phyloP scores from a whole-genome alignment of 108 stramenopile species.

The Skeletonema grethae region DNA sequence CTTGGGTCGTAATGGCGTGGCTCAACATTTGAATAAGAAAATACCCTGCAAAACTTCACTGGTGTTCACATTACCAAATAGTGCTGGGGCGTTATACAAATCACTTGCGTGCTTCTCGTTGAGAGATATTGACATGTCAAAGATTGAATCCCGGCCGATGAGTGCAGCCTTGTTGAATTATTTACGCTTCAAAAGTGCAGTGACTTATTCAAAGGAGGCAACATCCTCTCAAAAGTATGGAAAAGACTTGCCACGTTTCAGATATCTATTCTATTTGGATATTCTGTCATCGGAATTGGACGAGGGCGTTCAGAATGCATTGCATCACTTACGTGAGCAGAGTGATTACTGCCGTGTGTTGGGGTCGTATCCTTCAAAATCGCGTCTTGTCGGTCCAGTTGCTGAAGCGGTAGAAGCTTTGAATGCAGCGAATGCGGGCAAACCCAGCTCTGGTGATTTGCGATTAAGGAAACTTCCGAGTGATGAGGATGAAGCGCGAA shows the following conservation, averaged over 20 bases:
- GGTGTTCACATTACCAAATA: conserved; percentile 94
- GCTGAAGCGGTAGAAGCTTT: conserved; percentile 70
- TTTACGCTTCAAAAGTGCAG: conserved; percentile 74
- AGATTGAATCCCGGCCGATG: conserved; percentile 96
- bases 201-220: conserved; percentile 32
- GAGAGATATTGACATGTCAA: conserved; percentile 95
- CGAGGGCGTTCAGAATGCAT: conserved; percentile 77
- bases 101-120: conserved; percentile 95
- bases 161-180: conserved; percentile 82
- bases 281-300: conserved; percentile 75
- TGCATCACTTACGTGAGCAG: conserved; percentile 85
- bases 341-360: conserved; percentile 85
- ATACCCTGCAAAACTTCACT: conserved; percentile 89
- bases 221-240: conserved; percentile 9
- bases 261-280: conserved; percentile 92
- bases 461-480: conserved; percentile 50
- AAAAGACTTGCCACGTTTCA: conserved; percentile 76
- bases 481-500: conserved; percentile 53
- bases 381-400: conserved; percentile 83
- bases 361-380: conserved; percentile 86
- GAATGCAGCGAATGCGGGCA: conserved; percentile 58
- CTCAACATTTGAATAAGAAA: conserved; percentile 67
- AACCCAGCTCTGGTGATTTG: conserved; percentile 29
- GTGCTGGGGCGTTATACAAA: conserved; percentile 94
- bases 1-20: conserved; percentile 79